Evolutionary conservation across 225 moss, liverwort and hornwort species (phyloP), one percentile per base, ranked within the genome.

Genomic region (Bryum argenteum): DNA sequence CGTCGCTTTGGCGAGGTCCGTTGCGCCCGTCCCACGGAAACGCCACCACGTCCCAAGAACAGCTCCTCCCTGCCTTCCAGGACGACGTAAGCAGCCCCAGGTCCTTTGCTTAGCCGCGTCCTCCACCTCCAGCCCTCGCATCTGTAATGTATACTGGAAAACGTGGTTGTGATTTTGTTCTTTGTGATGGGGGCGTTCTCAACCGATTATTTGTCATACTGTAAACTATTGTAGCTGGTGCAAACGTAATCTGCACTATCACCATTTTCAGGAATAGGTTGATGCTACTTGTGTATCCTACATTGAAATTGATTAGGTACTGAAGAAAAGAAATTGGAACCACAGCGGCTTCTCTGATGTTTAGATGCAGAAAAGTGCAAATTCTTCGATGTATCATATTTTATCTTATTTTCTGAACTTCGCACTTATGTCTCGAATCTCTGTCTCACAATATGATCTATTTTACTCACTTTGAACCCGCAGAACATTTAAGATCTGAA

Each of bases 1-100:
- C 88, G 91, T n/a, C 79, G 78, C 2, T 83, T 84, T 63, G 96
- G 96, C 6, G 89, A 91, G 76, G 90, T 93, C 18, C 73, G 77
- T 23, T 89, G 86, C 61, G 89, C 87, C 52, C 70, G 76, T 43
- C 44, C 67, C 54, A 68, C 61, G 43, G 85, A 58, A 15, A 65
- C 48, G 9, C 69, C 82, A 16, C 19, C 24, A 4, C 51, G 63
- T 8, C 66, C 78, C 10, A 28, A 58, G 19, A 76, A 72, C 20
- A 55, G 74, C 14, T 67, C 83, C 10, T 72, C 44, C 40, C 59
- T 70, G 10, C 65, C 73, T 54, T 81, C 81, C 1, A 69, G 65
- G 63, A n/a, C 70, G 37, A 17, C 75, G 9, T 61, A 59, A 51
- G 6, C 48, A 48, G 48, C 48, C 51, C 19, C 26, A 1, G 28